phyloP scores from a whole-genome alignment of 371 early-diverging fungal genomes.

The Haplosporangium sp. region DNA sequence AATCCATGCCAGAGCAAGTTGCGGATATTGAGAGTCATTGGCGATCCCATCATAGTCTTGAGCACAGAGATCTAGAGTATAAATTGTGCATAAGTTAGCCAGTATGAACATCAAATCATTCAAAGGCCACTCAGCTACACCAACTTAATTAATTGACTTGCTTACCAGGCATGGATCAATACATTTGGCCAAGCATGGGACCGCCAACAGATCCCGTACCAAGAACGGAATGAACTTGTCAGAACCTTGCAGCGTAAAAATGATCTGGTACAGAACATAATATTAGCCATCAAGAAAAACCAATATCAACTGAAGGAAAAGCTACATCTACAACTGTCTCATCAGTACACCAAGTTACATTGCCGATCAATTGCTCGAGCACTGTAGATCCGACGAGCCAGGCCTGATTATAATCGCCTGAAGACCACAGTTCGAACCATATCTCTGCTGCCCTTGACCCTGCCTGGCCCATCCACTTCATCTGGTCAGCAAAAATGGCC shows the following conservation, averaged over 20 bases:
- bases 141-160: neutral
- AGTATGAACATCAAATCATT: neutral
- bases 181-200: conserved; percentile 25
- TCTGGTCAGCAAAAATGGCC: conserved; percentile 9
- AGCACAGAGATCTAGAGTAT: conserved; percentile 25
- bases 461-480: conserved; percentile 13
- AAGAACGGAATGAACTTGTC: conserved; percentile 46
- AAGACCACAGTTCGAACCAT: conserved; percentile 30
- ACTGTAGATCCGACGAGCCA: conserved; percentile 48
- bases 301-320: neutral
- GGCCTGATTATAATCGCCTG: conserved; percentile 19
- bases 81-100: neutral
- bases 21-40: conserved; percentile 48
- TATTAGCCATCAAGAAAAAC: neutral
- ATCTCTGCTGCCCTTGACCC: conserved; percentile 17
- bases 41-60: conserved; percentile 46
- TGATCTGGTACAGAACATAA: conserved; percentile 7
- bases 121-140: neutral
- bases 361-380: conserved; percentile 42
- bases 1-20: conserved; percentile 56
- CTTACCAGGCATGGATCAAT: conserved; percentile 33
- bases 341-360: conserved; percentile 17
- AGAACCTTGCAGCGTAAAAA: conserved; percentile 33
- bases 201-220: conserved; percentile 38
- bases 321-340: neutral